Base-by-base conservation (phyloP, 768 basidiomycete genomes). In the Filobasidium floriforme region DNA sequence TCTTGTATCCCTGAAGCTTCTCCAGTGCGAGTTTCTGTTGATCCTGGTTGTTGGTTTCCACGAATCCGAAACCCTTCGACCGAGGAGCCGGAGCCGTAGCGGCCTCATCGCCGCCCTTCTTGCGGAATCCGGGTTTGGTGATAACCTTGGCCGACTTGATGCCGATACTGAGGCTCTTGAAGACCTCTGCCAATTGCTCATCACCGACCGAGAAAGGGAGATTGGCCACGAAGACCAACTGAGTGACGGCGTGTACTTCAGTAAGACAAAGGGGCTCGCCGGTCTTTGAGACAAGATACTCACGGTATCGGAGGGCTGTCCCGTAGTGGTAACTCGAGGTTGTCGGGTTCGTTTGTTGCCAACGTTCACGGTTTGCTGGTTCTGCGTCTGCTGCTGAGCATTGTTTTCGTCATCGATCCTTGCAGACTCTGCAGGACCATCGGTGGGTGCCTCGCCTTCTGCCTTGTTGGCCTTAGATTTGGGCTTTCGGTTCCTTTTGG, bases 31-130 rank as follows among this genome's bases (percentile, higher is more conserved):
- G 91, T 78, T 87, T 79, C 82, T 99, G 94, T 80, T 92, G 87
- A 72, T 86, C 89, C 79, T 92, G 88, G 71, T 82, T 82, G 68
- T 89, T 90, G 69, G 96, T 90, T 73, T 98, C 93, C 76, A 99
- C 94, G 75, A 99, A 99, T 61, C 92, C 94, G 79, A 93, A 98
- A 65, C 94, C 94, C 81, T 94, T 94, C 84, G 89, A 90, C 80
- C 86, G 89, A 78, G 88, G 85, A 75, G 88, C 88, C 51, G 85
- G 84, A 24, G 54, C 6, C 26, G 24, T 3, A 37, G 32, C 32
- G 32, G 32, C 9, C 32, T 37, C 32, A 37, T 37, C 32, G 32
- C 32, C 46, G 3, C 90, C 90, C 84, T 85, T 90, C 73, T 87
- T 86, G 75, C 87, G 68, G 65, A 69, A 71, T 46, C 66, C 62